These are phyloP conservation scores for Botryosphaeria dothidea DNA, from an alignment of 2,329 filamentous ascomycete species.

Conservation along the genomic window DNA sequence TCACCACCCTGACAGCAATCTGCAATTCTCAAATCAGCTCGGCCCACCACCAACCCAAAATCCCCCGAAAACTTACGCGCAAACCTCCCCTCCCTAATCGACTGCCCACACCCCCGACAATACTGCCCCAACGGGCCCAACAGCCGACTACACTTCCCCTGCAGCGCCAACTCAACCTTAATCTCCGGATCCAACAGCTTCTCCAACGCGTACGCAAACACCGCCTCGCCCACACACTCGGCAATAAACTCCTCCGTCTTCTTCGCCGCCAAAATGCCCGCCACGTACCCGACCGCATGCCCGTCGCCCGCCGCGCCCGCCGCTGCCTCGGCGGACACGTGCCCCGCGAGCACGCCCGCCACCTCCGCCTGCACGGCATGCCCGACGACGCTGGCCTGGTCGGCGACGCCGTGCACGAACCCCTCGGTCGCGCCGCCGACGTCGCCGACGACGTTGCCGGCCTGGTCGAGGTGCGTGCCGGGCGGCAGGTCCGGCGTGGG, in stretches of 20 bases:
- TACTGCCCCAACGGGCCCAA: conserved; percentile 12
- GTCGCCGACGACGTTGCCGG: background rate
- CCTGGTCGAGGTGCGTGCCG: background rate
- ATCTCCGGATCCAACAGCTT: conserved; percentile 16
- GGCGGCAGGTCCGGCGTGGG: background rate
- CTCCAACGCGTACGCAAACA: conserved; percentile 11
- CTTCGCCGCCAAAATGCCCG: conserved; percentile 13
- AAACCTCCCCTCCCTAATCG: conserved; percentile 8
- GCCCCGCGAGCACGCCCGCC: background rate
- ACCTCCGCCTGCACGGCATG: background rate
- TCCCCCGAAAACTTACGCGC: background rate
- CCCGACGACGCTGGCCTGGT: background rate
- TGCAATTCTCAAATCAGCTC: background rate
- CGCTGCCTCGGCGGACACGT: background rate
- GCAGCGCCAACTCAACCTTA: background rate
- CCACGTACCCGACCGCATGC: conserved; percentile 7
- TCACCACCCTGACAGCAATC: conserved; percentile 5
- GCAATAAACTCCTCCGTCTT: conserved; percentile 16
- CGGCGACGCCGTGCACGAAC: background rate
- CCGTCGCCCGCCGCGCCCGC: background rate
- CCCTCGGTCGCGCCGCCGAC: background rate
- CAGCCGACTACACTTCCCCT: conserved; percentile 8
- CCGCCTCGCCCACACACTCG: background rate
- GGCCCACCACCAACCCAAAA: rapidly evolving
- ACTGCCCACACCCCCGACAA: conserved; percentile 1